Base-by-base conservation (phyloP, 2,329 filamentous ascomycete genomes). In the Aureobasidium mangrovei region DNA sequence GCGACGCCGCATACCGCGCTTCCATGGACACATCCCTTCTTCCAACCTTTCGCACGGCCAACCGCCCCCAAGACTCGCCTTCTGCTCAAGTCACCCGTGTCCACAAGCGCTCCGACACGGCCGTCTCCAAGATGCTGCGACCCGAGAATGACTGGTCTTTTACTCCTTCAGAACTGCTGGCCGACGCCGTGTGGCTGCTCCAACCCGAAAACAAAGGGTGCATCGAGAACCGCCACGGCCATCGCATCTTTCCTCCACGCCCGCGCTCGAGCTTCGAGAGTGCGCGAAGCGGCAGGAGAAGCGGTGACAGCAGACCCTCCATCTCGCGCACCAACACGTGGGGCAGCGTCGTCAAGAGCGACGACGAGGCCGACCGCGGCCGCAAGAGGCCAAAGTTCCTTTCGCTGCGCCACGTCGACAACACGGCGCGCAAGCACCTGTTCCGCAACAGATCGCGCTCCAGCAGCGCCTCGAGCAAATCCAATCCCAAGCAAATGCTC, bases 111-210 rank as follows among this genome's bases (percentile, higher is more conserved):
- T 73, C 57, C 40, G 71, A 71, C 18, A 72, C 71, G 9, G 70
- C 68, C 44, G 69, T 65, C 32, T 72, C 75, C 9, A 89, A 89
- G 58, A 73, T 81, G 3, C 82, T 83, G 54, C 81, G 89, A 46
- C 84, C 86, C 1, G 81, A 88, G 56, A 82, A 90, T 27, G 90
- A 95, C 64, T 97, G 93, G 93, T 78, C 81, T 38, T 81, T 91
- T 18, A 81, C 86, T 42, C 88, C 91, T 0, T 84, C 87, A 54
- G 91, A 97, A 66, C 78, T 96, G 68, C 74, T 97, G 44, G 91
- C 91, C 4, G 93, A 98, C 72, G 78, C 86, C 1, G 88, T 91
- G 64, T 98, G 93, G 93, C 72, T 94, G 26, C 89, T 96, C 66
- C 83, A 91, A 63, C 81, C 80, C 32, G 76, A 84, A 56, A 90